These are phyloP conservation scores for Eucalyptus cloeziana DNA, from an alignment of 345 rosid genomes.

Conservation along the genomic window DNA sequence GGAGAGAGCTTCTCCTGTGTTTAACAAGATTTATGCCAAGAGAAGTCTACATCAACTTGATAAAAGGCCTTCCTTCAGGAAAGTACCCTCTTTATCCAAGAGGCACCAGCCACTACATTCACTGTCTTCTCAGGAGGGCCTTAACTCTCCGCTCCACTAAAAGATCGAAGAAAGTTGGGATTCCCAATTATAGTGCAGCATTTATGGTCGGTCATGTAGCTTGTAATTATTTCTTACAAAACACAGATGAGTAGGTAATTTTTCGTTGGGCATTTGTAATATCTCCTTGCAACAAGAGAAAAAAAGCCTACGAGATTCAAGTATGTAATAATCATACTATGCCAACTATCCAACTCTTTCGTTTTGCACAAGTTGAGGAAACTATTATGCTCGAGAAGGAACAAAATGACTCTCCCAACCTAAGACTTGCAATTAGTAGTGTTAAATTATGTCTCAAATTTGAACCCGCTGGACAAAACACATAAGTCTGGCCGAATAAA, in stretches of 20 bases:
- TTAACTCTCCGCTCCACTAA: constrained; percentile 28
- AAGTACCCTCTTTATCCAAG: constrained; percentile 18
- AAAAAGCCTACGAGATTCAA: background rate
- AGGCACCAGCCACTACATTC: constrained; percentile 40
- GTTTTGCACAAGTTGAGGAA: background rate
- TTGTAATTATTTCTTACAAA: background rate
- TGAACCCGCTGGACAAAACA: too few species aligned
- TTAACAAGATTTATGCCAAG: constrained; percentile 27
- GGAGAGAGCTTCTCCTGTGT: constrained; percentile 18
- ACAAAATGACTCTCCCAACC: background rate
- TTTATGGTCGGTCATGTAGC: background rate
- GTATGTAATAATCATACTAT: background rate
- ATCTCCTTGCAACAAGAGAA: background rate
- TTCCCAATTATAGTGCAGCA: background rate
- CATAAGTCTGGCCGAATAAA: too few species aligned
- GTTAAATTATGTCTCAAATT: too few species aligned
- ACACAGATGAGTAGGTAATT: background rate
- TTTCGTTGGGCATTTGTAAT: background rate
- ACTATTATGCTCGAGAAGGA: background rate
- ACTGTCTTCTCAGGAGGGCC: constrained; percentile 65
- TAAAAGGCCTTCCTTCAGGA: constrained; percentile 58
- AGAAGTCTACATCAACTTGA: constrained; percentile 42
- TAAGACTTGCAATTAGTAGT: background rate
- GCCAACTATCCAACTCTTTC: background rate
- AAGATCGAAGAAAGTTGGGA: background rate